Evolutionary conservation across 2,329 filamentous ascomycete genomes (phyloP), one percentile per base, ranked within the genome.

Genomic region (Pyrenophora tritici-repentis): DNA sequence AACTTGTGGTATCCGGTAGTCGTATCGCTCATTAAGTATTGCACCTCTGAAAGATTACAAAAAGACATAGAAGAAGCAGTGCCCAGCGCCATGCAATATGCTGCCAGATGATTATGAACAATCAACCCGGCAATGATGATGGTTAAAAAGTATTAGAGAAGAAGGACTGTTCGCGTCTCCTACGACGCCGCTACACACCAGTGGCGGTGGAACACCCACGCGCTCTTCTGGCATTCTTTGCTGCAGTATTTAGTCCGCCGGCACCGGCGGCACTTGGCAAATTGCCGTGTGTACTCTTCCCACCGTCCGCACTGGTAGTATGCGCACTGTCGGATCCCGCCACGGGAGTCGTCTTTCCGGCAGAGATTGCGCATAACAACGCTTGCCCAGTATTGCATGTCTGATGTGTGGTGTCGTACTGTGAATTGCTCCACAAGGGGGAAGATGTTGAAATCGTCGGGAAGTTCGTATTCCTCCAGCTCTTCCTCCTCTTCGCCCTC

Each of bases 341-440:
- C 94, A 40, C 90, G 84, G 9, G 89, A 90, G 71, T 99, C 94
- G 72, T 99, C 94, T 77, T 99, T 99, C 59, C 94, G 90, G 80
- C 94, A 99, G 42, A 99, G 83, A 71, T 99, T 99, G 59, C 94
- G 85, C 94, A 99, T 99, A 38, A 99, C 94, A 13, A 99, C 94
- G 56, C 93, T 94, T 14, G 94, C 94, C 94, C 94, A 99, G 78
- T 99, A 99, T 74, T 97, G 93, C 94, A 99, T 99, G 71, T 97
- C 92, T 53, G 91, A 90, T 59, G 90, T 91, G 75, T 97, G 91
- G 70, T 97, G 91, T 59, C 94, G 86, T 24, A 97, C 90, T 4
- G 94, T 99, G 72, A 97, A 99, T 74, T 97, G 97, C 75, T 99
- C 94, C 40, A 99, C 94, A 31, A 99, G 80, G 2, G 94, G 94